These are phyloP conservation scores for Candida qinlingensis DNA, from an alignment of 805 yeast species.

Conservation along the genomic window DNA sequence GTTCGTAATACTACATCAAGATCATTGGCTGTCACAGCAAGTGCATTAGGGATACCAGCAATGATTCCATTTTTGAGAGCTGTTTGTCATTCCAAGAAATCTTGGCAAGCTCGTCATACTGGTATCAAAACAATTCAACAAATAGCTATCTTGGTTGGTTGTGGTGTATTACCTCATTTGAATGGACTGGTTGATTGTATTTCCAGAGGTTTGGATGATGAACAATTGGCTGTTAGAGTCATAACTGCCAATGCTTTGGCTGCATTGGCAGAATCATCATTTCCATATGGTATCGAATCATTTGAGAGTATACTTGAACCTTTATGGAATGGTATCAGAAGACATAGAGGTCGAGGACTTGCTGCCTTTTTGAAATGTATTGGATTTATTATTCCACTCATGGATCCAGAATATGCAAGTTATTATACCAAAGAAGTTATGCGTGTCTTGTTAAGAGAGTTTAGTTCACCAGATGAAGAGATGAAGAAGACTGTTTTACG, in stretches of 20 bases:
- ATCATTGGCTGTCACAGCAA: slow-evolving; percentile 78
- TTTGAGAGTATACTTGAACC: slow-evolving; percentile 68
- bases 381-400: slow-evolving; percentile 76
- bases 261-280: slow-evolving; percentile 71
- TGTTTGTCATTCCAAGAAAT: slow-evolving; percentile 67
- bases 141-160: slow-evolving; percentile 61
- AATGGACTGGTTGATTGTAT: slow-evolving; percentile 60
- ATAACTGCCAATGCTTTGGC: slow-evolving; percentile 69
- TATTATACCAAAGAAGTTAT: slow-evolving; percentile 75
- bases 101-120: slow-evolving; percentile 80
- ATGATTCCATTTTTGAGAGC: slow-evolving; percentile 79
- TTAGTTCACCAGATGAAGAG: slow-evolving; percentile 79
- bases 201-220: slow-evolving; percentile 55
- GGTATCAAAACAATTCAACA: slow-evolving; percentile 77
- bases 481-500: slow-evolving; percentile 70
- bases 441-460: slow-evolving; percentile 62
- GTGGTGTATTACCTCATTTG: slow-evolving; percentile 70
- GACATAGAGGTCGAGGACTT: slow-evolving; percentile 71
- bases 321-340: slow-evolving; percentile 72
- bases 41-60: slow-evolving; percentile 66
- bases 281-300: slow-evolving; percentile 87
- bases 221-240: slow-evolving; percentile 59
- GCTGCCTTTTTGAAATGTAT: slow-evolving; percentile 74
- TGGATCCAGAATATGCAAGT: slow-evolving; percentile 78
- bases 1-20: slow-evolving; percentile 72